phyloP scores from a whole-genome alignment of 2,329 filamentous ascomycete species.

The Verticillium longisporum region DNA sequence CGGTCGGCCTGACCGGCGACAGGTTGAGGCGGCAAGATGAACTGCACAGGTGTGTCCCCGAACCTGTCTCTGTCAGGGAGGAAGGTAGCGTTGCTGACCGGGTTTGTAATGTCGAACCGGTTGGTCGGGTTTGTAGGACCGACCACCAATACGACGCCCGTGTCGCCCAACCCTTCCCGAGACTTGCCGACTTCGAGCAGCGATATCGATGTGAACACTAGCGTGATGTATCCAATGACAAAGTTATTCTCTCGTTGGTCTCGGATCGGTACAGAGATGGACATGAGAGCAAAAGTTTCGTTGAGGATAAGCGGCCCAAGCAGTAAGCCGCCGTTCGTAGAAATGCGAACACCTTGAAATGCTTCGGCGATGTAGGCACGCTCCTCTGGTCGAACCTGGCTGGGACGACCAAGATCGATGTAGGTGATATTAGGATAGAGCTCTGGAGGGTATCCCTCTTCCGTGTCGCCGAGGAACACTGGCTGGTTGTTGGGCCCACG shows the following conservation, averaged over 20 bases:
- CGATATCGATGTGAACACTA: constrained; percentile 63
- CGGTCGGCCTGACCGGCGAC: constrained; percentile 33
- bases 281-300: constrained; percentile 66
- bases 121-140: constrained; percentile 63
- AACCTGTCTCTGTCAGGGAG: constrained; percentile 30
- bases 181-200: constrained; percentile 57
- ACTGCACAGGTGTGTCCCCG: constrained; percentile 42
- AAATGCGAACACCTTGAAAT: constrained; percentile 44
- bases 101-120: constrained; percentile 41
- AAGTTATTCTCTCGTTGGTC: constrained; percentile 54
- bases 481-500: constrained; percentile 46
- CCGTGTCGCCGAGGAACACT: constrained; percentile 54
- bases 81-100: constrained; percentile 40
- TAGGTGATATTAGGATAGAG: constrained; percentile 80
- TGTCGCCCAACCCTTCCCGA: constrained; percentile 62
- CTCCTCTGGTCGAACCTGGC: constrained; percentile 30
- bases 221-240: constrained; percentile 76
- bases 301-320: constrained; percentile 72
- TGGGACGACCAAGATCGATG: constrained; percentile 32
- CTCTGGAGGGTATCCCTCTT: constrained; percentile 60
- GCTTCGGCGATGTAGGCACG: constrained; percentile 37
- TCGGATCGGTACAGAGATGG: constrained; percentile 73
- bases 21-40: constrained; percentile 50
- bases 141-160: constrained; percentile 64
- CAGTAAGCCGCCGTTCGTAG: constrained; percentile 53